Evolutionary conservation across 495 filamentous ascomycete genomes (phyloP), one percentile per base, ranked within the genome.

Genomic region (Cercophora newfieldiana): DNA sequence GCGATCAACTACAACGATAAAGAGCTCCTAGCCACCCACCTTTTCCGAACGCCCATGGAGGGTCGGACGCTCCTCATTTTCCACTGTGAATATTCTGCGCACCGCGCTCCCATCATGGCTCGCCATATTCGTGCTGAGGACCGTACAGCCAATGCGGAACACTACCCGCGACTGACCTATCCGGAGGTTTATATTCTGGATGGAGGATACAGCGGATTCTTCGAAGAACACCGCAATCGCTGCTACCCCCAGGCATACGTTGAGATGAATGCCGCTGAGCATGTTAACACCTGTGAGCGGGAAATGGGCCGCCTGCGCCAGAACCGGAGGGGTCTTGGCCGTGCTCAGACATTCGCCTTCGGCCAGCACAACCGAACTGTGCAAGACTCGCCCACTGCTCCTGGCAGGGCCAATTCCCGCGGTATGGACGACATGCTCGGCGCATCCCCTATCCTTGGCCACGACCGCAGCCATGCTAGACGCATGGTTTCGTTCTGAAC

Each of bases 1-100:
- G 96, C 96, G 31, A 79, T 96, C 71, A 99, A 99, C 79, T 92
- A 90, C 80, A 97, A 97, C 74, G 91, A 97, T 77, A 98, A 97
- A 77, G 94, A 98, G 68, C 76, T 87, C 30, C 81, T 99, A 65
- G 88, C 93, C 0, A 79, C 80, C 58, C 85, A 93, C 56, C 85
- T 99, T 10, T 96, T 99, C 75, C 79, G 85, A 53, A 78, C 78
- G 28, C 77, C 84, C 1, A 85, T 87, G 65, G 80, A 87, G 62
- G 83, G 84, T 24, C 89, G 87, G 60, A 94, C 92, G 0, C 82
- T 97, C 7, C 73, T 99, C 54, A 89, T 99, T 63, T 89, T 99
- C 68, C 96, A 99, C 78, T 99, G 96, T 83, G 96, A 99, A 74
- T 99, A 97, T 75, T 98, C 95, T 25, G 94, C 91, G 33, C 94